Percentiles rank a stretch among this genome's conserved stretches.
Conservation (phyloP, 345 rosid species). For the Rhizophora mangle region DNA sequence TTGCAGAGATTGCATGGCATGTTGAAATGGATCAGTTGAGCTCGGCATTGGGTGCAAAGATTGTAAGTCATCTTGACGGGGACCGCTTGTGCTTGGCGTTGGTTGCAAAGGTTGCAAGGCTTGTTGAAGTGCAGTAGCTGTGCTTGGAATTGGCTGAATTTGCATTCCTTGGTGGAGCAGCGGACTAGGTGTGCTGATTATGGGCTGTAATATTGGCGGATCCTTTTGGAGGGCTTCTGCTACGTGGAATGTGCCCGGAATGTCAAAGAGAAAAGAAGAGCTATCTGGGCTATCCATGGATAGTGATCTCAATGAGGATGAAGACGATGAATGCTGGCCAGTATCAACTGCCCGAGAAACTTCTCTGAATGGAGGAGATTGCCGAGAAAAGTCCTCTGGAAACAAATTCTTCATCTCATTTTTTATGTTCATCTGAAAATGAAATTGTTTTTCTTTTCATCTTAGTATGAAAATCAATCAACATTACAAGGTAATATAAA, state of each 20-base stretch:
- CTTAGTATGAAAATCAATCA: not conserved
- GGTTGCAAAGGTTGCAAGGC: conserved; percentile 10
- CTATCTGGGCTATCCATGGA: conserved; percentile 58
- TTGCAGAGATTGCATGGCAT: conserved; percentile 32
- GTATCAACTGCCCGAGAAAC: conserved; percentile 26
- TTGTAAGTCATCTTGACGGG: not conserved
- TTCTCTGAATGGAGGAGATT: conserved; percentile 38
- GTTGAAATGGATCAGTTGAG: conserved; percentile 26
- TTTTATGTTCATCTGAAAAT: conserved; percentile 53
- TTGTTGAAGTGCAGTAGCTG: not conserved
- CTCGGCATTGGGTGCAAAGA: not conserved
- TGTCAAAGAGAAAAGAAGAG: conserved; percentile 49
- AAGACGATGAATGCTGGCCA: conserved; percentile 49
- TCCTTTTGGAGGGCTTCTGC: conserved; percentile 5
- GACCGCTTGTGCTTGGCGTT: not conserved
- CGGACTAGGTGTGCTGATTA: conserved; percentile 14
- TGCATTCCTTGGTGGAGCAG: conserved; percentile 5
- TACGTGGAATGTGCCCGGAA: conserved; percentile 35
- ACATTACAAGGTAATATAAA: not conserved
- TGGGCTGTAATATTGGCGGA: not conserved
- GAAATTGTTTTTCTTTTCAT: not conserved
- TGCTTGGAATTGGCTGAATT: not conserved
- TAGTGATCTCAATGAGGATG: conserved; percentile 65
- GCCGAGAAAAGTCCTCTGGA: conserved; percentile 48
- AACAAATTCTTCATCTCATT: conserved; percentile 51